These are phyloP conservation scores for Pythium folliculosum DNA, from an alignment of 352 stramenopile genomes.

Conservation along the genomic window DNA sequence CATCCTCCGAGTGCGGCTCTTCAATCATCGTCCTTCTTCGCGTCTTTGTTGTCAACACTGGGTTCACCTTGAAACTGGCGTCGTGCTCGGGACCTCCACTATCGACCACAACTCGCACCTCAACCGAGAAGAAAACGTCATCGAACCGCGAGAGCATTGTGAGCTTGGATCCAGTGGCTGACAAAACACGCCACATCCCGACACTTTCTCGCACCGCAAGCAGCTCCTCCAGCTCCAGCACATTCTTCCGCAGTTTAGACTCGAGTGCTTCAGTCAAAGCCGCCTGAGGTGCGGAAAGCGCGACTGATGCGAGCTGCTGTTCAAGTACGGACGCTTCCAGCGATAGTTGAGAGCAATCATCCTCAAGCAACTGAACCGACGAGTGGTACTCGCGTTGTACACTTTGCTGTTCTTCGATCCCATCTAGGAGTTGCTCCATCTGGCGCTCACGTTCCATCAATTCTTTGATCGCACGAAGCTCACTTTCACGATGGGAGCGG, in stretches of 20 bases:
- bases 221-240: slow-evolving; percentile 26
- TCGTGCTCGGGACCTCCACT: not conserved
- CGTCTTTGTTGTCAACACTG: slow-evolving; percentile 21
- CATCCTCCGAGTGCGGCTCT: not conserved
- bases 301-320: slow-evolving; percentile 37
- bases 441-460: slow-evolving; percentile 74
- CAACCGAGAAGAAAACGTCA: slow-evolving; percentile 27
- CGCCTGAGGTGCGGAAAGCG: not conserved
- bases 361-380: slow-evolving; percentile 59
- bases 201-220: slow-evolving; percentile 27
- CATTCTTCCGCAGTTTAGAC: slow-evolving; percentile 13
- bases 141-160: slow-evolving; percentile 12
- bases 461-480: slow-evolving; percentile 60
- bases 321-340: slow-evolving; percentile 69
- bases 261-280: slow-evolving; percentile 5
- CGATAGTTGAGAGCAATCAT: slow-evolving; percentile 56
- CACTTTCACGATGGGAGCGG: slow-evolving; percentile 44
- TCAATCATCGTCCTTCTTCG: not conserved
- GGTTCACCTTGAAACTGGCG: slow-evolving; percentile 2
- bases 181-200: slow-evolving; percentile 22
- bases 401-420: slow-evolving; percentile 75
- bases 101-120: slow-evolving; percentile 18
- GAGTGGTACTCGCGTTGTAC: slow-evolving; percentile 62
- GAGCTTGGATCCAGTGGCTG: slow-evolving; percentile 12
- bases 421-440: slow-evolving; percentile 67